Evolutionary conservation across 306 rosid species (phyloP), one percentile per base, ranked within the genome.

Genomic region (Castanopsis chinensis): DNA sequence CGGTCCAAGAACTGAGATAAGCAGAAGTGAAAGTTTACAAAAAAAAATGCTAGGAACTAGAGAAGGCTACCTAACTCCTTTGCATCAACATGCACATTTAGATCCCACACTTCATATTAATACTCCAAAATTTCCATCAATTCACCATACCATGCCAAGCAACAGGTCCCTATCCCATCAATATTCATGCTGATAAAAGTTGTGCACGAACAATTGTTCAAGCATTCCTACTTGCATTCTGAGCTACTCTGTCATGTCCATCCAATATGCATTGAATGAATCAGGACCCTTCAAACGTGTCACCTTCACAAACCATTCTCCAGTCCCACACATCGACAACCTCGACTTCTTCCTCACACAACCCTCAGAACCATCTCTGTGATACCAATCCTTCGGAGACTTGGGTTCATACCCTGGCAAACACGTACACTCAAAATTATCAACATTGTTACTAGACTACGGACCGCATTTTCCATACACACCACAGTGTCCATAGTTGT

Each of bases 91-190:
- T 80, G 80, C 53, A 84, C 41, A 74, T 72, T 59, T 45, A 84
- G 52, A 37, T 73, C 85, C 30, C 13, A 17, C 21, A 80, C 82
- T 1, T 69, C 76, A 41, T 11, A 14, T 14, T 76, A 4, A 76
- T 76, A 33, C 73, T 30, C 71, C 41, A 41, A 5, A 71, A 61
- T 64, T 32, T 84, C 90, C 76, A 81, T 37, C 49, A 87, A 68
- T n/a, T 55, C 61, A 30, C 80, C 41, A 57, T 75, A 79, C 86
- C 86, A 84, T 17, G 68, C 54, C 76, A 87, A 80, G 57, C 90
- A 84, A 23, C 70, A 49, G 37, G 52, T 68, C 20, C 70, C 76
- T 6, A 8, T 52, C 7, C 70, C 75, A 5, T 78, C 75, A 25
- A 67, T 73, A 5, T 60, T 55, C 33, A 81, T 73, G 75, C 45